Conservation (phyloP, 306 rosid species). For the Carpinus viminea region DNA sequence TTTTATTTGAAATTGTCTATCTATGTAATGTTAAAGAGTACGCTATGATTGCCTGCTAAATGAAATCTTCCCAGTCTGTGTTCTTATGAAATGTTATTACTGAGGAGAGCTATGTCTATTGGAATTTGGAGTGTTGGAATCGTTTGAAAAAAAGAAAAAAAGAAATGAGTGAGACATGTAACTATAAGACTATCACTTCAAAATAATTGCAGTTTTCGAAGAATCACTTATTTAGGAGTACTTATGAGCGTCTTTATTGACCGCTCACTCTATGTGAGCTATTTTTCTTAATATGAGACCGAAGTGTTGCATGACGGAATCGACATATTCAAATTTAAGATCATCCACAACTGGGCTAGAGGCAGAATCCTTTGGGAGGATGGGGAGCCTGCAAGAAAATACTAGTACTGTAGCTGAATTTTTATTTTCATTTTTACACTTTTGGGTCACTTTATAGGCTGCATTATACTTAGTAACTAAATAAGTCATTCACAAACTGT, state of each 20-base stretch:
- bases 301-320: too few relatives aligned
- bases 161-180: not conserved
- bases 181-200: too few relatives aligned
- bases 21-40: not conserved
- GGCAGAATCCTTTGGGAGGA: not conserved
- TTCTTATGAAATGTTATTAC: too few relatives aligned
- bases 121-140: not conserved
- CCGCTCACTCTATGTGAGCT: too few relatives aligned
- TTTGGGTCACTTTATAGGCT: not conserved
- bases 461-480: not conserved
- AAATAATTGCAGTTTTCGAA: too few relatives aligned
- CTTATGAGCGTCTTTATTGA: too few relatives aligned
- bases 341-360: not conserved
- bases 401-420: not conserved
- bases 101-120: too few relatives aligned
- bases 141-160: not conserved
- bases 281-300: too few relatives aligned
- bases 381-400: not conserved
- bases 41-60: not conserved
- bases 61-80: not conserved
- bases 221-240: too few relatives aligned
- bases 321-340: not conserved
- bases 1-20: not conserved
- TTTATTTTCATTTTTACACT: too few relatives aligned
- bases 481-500: not conserved